phyloP scores from a whole-genome alignment of 306 rosid species.

The Glycine soja region DNA sequence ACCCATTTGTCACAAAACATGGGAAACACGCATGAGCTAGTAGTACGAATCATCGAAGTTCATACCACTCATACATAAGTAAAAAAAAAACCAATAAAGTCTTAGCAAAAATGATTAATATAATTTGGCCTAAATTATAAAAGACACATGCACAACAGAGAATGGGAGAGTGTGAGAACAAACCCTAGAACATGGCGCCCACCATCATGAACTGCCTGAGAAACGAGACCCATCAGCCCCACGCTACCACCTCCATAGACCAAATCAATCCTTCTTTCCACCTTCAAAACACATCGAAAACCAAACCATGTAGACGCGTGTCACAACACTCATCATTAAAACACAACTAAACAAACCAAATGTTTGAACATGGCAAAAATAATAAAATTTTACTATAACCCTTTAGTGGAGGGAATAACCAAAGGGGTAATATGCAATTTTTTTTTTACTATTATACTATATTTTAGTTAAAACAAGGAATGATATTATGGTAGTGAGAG shows the following conservation, averaged over 20 bases:
- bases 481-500: slow-evolving; percentile 10
- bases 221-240: slow-evolving; percentile 99
- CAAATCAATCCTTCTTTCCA: slow-evolving; percentile 94
- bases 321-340: slow-evolving; percentile 50
- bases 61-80: neutral
- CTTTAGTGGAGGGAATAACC: neutral
- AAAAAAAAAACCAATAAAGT: neutral
- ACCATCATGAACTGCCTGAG: slow-evolving; percentile 99
- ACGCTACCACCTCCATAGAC: slow-evolving; percentile 99
- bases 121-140: slow-evolving; percentile 14
- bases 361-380: neutral
- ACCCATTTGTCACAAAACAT: slow-evolving; percentile 44
- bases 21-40: slow-evolving; percentile 49
- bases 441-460: neutral
- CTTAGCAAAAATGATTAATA: slow-evolving; percentile 46
- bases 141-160: neutral
- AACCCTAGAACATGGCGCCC: slow-evolving; percentile 99
- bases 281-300: slow-evolving; percentile 66
- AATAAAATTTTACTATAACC: neutral
- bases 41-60: slow-evolving; percentile 19
- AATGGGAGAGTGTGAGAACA: slow-evolving; percentile 36
- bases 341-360: slow-evolving; percentile 8
- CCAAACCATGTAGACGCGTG: slow-evolving; percentile 60
- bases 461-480: slow-evolving; percentile 27
- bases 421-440: neutral